These are phyloP conservation scores for Cynara cardunculus DNA, from an alignment of 129 eudicot genomes.

Conservation along the genomic window DNA sequence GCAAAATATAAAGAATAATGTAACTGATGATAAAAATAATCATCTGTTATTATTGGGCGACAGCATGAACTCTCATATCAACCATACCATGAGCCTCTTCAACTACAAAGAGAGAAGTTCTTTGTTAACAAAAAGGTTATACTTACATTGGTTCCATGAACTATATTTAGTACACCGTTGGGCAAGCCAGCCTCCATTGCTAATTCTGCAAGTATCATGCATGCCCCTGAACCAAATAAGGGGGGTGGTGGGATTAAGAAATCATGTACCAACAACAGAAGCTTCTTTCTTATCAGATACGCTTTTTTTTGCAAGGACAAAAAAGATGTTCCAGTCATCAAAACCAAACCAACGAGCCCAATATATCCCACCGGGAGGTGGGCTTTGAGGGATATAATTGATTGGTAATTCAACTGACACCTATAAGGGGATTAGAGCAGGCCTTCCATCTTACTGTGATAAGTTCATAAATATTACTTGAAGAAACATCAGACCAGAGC, in stretches of 20 bases:
- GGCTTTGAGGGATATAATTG: no score
- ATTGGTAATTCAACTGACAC: no score
- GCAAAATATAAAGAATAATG: slow-evolving; percentile 6
- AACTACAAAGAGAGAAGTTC: not conserved
- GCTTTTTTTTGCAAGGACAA: no score
- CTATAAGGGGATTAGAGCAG: no score
- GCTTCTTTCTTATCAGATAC: no score
- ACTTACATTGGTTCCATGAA: slow-evolving; percentile 90
- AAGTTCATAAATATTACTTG: no score
- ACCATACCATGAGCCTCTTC: not conserved
- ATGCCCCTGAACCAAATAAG: slow-evolving; percentile 60
- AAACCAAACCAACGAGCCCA: no score
- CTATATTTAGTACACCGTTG: slow-evolving; percentile 80
- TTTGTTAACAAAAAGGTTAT: not conserved
- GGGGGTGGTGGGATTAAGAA: not conserved
- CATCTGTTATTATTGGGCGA: not conserved
- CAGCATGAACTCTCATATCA: not conserved
- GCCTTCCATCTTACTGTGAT: no score
- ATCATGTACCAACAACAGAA: not conserved
- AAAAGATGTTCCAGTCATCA: no score
- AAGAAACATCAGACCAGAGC: no score
- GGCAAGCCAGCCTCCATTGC: slow-evolving; percentile 99
- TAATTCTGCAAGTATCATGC: slow-evolving; percentile 88
- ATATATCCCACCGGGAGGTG: no score
- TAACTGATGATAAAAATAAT: not conserved